Evolutionary conservation across 2,329 filamentous ascomycete species (phyloP), one percentile per base, ranked within the genome.

Genomic region (Domatiomyces globalis): DNA sequence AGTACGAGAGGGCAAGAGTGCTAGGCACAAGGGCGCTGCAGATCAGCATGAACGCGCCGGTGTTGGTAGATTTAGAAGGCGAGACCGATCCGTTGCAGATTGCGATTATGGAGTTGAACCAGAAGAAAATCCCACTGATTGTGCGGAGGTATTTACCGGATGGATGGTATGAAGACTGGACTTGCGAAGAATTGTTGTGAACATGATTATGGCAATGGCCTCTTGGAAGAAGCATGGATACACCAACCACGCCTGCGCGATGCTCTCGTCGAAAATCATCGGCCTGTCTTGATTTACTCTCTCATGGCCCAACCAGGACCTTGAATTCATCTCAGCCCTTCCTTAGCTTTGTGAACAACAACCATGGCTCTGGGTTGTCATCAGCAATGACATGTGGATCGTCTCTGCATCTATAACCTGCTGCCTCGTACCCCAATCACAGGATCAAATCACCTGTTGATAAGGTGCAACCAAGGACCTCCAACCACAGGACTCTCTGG

Each of bases 161-260:
- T 72, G 92, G 92, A 73, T 95, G 80, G 87, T 94, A 96, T 70
- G 92, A 98, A 77, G 92, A 98, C 69, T 98, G 92, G 92, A 94
- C 89, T 36, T 95, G 89, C 71, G 92, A 96, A 71, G 92, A 98
- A 71, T 76, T 96, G 58, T 77, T 95, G 51, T 77, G 69, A 65
- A 64, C 39, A 43, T 17, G 20, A 17, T n/a, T n/a, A n/a, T 49
- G 22, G 17, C 19, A 47, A 47, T 43, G 19, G 17, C 36, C 49
- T 36, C 19, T 27, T 19, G 15, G 45, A 17, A 25, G 9, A 47
- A 17, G 22, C 45, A 47, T 47, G 18, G 8, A 47, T 15, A 46
- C n/a, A 29, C 4, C 19, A 6, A 12, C 45, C 25, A 29, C 2
- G 17, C 45, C 17, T 47, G 19, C 5, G 10, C 10, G 15, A 39